These are phyloP conservation scores for Ustilago loliicola DNA, from an alignment of 1,284 basidiomycete genomes.

Conservation along the genomic window DNA sequence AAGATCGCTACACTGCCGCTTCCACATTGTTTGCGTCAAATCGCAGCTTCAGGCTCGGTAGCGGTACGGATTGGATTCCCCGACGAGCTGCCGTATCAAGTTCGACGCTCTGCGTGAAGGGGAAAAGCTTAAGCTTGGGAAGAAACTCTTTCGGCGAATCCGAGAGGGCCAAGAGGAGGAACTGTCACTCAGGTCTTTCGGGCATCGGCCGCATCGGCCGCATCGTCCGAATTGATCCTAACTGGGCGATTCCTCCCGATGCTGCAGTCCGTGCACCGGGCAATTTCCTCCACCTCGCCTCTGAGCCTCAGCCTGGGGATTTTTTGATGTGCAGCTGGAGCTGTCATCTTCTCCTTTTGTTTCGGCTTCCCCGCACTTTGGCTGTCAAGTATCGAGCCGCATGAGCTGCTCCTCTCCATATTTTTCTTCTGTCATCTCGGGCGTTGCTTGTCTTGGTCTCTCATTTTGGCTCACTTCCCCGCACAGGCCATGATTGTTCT, in stretches of 20 bases:
- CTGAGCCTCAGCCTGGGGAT: not conserved
- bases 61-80: not conserved
- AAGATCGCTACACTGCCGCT: not conserved
- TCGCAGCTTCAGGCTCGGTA: not conserved
- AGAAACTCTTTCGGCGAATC: not conserved
- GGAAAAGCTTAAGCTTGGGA: too few species aligned
- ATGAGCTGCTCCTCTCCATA: not conserved
- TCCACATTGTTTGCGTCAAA: not conserved
- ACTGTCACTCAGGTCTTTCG: slow-evolving; percentile 22
- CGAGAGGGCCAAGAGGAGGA: too few species aligned
- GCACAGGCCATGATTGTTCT: slow-evolving; percentile 29
- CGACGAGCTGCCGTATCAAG: not conserved
- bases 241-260: slow-evolving; percentile 5
- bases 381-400: not conserved
- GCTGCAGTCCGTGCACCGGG: slow-evolving; percentile 20
- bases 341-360: slow-evolving; percentile 7
- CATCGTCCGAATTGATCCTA: slow-evolving; percentile 29
- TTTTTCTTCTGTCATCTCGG: not conserved
- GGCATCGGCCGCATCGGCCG: slow-evolving; percentile 47
- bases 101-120: not conserved
- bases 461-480: slow-evolving; percentile 1
- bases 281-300: slow-evolving; percentile 34
- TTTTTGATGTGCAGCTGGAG: not conserved
- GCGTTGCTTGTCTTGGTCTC: slow-evolving; percentile 8
- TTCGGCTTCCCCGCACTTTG: slow-evolving; percentile 37